Evolutionary conservation across 768 basidiomycete species (phyloP).

Genomic region (Leucocoprinus leucothites): DNA sequence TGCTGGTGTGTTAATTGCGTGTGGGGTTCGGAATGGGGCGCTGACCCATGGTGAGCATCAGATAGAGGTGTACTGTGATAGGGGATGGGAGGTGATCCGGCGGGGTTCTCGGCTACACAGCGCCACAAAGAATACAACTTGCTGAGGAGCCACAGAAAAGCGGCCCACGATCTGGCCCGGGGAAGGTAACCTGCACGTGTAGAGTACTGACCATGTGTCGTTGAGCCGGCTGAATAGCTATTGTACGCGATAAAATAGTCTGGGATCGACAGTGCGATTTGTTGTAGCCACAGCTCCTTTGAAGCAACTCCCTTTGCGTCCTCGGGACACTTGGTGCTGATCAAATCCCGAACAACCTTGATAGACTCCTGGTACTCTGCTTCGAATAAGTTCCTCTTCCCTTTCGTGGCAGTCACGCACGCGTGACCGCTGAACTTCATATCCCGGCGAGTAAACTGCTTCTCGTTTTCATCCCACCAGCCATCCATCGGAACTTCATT

Average conservation of each 20-base stretch:
- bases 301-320: not conserved
- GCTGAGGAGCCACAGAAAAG: too few species aligned
- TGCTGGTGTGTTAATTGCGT: too few species aligned
- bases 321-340: not conserved
- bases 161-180: too few species aligned
- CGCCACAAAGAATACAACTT: too few species aligned
- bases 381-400: constrained; percentile 20
- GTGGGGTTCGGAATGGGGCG: too few species aligned
- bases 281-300: not conserved
- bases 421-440: constrained; percentile 10
- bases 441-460: constrained; percentile 3
- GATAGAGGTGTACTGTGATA: too few species aligned
- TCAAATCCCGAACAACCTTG: constrained; percentile 1
- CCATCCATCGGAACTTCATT: constrained; percentile 10
- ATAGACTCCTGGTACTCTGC: constrained; percentile 17
- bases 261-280: not conserved
- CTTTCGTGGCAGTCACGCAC: constrained; percentile 24
- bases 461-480: constrained; percentile 10
- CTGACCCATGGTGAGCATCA: too few species aligned
- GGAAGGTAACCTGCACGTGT: too few species aligned
- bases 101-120: too few species aligned
- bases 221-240: too few species aligned
- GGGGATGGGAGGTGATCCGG: too few species aligned
- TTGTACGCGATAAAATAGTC: not conserved
- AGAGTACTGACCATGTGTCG: too few species aligned